A percentile compares a stretch with the other conserved stretches of the same genome.
These are phyloP conservation scores for Saccharomyces paradoxus DNA, from an alignment of 805 yeast genomes.

Conservation along the genomic window DNA sequence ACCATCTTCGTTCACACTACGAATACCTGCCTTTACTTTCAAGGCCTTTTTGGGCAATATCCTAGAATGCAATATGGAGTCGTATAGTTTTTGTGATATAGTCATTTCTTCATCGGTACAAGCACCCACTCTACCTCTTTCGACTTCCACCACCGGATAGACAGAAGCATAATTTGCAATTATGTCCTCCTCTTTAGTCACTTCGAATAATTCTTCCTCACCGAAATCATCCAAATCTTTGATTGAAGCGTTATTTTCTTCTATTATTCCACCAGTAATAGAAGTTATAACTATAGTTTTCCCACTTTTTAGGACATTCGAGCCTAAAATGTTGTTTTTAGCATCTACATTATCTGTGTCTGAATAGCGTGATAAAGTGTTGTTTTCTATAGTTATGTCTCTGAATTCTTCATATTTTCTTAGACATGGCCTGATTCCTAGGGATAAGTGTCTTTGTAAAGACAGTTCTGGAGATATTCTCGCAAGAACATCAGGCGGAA, in stretches of 20 bases:
- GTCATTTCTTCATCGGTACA: slow-evolving; percentile 84
- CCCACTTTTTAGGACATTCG: slow-evolving; percentile 62
- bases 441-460: slow-evolving; percentile 65
- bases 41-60: slow-evolving; percentile 44
- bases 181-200: slow-evolving; percentile 18
- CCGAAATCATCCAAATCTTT: slow-evolving; percentile 34
- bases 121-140: slow-evolving; percentile 67
- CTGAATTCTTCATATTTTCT: slow-evolving; percentile 69
- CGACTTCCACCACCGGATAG: slow-evolving; percentile 69
- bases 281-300: slow-evolving; percentile 66
- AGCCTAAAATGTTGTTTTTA: slow-evolving; percentile 45
- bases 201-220: slow-evolving; percentile 23
- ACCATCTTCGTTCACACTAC: slow-evolving; percentile 44
- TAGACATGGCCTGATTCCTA: slow-evolving; percentile 69
- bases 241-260: slow-evolving; percentile 40
- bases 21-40: slow-evolving; percentile 36
- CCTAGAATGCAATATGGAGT: slow-evolving; percentile 50
- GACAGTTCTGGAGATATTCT: slow-evolving; percentile 80
- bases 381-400: slow-evolving; percentile 39
- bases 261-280: slow-evolving; percentile 59
- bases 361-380: slow-evolving; percentile 33
- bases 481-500: slow-evolving; percentile 77
- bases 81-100: slow-evolving; percentile 56
- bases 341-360: slow-evolving; percentile 26
- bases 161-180: slow-evolving; percentile 35